Base-by-base conservation (phyloP, 495 filamentous ascomycete genomes). In the Physcia stellaris region DNA sequence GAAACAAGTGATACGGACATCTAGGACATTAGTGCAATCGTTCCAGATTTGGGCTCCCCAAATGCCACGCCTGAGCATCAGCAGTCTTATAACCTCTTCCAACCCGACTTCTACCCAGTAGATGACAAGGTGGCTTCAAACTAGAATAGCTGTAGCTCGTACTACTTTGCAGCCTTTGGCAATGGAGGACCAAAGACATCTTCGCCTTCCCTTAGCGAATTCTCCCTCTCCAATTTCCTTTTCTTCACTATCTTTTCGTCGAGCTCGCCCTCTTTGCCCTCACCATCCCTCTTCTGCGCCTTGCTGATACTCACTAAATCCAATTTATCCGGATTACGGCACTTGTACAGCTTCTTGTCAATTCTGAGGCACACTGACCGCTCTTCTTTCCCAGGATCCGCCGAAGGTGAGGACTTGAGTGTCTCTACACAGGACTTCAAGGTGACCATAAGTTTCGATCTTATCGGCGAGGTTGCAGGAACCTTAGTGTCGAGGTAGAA, bases 401-500 rank as follows among this genome's bases (percentile, higher is more conserved):
- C 58, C 13, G 62, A 61, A 12, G 31, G 42, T 52, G 63, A 21
- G 47, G 55, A 37, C 45, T 59, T 31, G 58, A 73, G 29, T 52
- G 54, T 35, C 56, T 46, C 19, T 54, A 57, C 33, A 61, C 72
- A 75, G 35, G 55, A 43, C 10, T 47, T 49, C 3, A 77, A 40
- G 0, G 66, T 62, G 16, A 38, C 43, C 12, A 66, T 31, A 4
- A 73, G 43, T 45, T 68, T 75, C 0, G 45, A 55, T 40, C 6
- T 59, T 48, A 44, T 53, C 47, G 26, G 44, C 38, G 15, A 53
- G 24, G 27, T 42, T 33, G 28, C 50, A 16, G 54, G 60, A 30
- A 93, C 69, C 49, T 90, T 93, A 2, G 75, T 66, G 28, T 71
- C 63, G 10, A 96, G 68, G 52, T 92, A 80, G 45, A 79, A 77